A percentile compares a stretch with the other conserved stretches of the same genome.
These are phyloP conservation scores for Dactylorhiza incarnata DNA, from an alignment of 106 monocot species.

Conservation along the genomic window DNA sequence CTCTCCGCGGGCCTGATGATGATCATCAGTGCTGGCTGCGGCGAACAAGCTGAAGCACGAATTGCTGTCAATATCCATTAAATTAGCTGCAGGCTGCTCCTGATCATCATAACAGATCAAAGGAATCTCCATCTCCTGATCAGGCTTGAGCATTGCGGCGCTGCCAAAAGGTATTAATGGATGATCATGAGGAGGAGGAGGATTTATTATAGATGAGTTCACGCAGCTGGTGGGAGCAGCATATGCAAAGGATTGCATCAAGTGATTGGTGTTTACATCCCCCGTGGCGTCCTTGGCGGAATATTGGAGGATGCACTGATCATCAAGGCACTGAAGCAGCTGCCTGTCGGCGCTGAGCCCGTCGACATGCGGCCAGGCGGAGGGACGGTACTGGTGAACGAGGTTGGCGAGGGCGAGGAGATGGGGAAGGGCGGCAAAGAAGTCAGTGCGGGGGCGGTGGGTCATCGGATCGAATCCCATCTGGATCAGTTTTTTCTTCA, in stretches of 20 bases:
- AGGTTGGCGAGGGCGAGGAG: constrained; percentile 67
- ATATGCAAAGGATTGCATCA: too few species aligned
- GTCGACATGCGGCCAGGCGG: constrained; percentile 44
- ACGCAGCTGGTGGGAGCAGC: too few species aligned
- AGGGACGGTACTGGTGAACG: constrained; percentile 21
- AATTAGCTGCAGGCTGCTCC: constrained; percentile 18
- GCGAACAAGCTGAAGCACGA: constrained; percentile 15
- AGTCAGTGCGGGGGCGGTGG: constrained; percentile 72
- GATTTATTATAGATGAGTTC: too few species aligned
- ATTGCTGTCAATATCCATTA: constrained; percentile 10
- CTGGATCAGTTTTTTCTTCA: constrained; percentile 88
- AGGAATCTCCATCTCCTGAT: constrained; percentile 10
- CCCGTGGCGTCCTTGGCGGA: constrained; percentile 5
- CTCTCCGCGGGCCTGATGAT: constrained; percentile 24
- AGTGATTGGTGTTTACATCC: too few species aligned
- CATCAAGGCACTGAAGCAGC: constrained; percentile 58
- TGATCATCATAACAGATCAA: too few species aligned
- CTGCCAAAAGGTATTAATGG: too few species aligned
- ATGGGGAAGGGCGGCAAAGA: constrained; percentile 69
- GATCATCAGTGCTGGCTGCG: too few species aligned
- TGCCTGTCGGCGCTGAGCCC: constrained; percentile 43
- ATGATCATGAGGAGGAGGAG: too few species aligned
- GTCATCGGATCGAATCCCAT: constrained; percentile 96
- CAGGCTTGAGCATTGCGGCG: too few species aligned
- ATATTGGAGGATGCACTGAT: constrained; percentile 50